Percentiles rank a stretch among this genome's conserved stretches.
Evolutionary conservation across 2,329 filamentous ascomycete species (phyloP).

Genomic region (Penicillium psychrosexuale): DNA sequence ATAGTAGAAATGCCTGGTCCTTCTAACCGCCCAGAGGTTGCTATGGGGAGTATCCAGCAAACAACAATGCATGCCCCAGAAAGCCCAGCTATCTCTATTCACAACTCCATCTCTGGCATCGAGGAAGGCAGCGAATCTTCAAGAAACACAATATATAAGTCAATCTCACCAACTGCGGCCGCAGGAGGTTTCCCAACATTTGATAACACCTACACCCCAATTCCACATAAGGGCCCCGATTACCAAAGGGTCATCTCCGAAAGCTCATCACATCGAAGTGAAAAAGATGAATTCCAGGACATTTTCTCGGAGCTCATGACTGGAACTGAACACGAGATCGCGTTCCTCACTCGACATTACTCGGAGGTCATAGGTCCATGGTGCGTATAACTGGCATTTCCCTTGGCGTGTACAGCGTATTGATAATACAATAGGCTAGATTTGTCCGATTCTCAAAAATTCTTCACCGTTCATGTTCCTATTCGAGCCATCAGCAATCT

Average conservation of each 20-base stretch:
- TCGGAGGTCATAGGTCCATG: constrained; percentile 37
- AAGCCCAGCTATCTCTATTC: background rate
- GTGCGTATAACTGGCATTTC: constrained; percentile 17
- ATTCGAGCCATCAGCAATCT: constrained; percentile 36
- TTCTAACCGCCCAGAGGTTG: background rate
- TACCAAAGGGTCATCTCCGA: constrained; percentile 5
- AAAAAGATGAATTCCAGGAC: constrained; percentile 33
- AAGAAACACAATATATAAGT: constrained; percentile 2
- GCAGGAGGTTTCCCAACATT: background rate
- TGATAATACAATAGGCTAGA: constrained; percentile 33
- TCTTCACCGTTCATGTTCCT: constrained; percentile 39
- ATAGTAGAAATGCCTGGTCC: background rate
- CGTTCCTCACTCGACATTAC: constrained; percentile 39
- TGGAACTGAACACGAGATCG: constrained; percentile 38
- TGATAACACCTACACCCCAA: constrained; percentile 1
- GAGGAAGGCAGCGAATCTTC: background rate
- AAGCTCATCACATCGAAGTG: constrained; percentile 22
- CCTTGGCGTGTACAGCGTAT: background rate
- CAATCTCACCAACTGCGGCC: constrained; percentile 11
- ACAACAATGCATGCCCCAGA: background rate
- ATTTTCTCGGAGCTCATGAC: constrained; percentile 39
- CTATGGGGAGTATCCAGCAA: background rate
- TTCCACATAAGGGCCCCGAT: constrained; percentile 1
- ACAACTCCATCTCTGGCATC: background rate
- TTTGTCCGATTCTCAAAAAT: constrained; percentile 40